Evolutionary conservation across 2,329 filamentous ascomycete species (phyloP).

Genomic region (Xylaria sp.): DNA sequence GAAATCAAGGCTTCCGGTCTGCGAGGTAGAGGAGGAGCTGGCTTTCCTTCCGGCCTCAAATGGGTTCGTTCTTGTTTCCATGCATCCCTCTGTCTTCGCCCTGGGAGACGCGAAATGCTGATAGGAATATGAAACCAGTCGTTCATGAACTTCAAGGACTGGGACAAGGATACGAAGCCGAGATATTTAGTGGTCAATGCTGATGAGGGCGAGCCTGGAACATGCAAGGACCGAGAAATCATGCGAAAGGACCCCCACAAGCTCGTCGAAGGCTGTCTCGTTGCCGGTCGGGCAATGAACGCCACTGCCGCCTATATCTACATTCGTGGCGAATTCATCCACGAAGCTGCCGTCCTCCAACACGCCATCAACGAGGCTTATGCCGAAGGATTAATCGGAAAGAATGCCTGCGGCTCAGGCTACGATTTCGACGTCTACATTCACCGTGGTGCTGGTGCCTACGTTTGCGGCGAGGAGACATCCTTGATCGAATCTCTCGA

Average conservation of each 20-base stretch:
- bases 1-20: conserved; percentile 98
- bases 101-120: not conserved
- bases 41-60: conserved; percentile 98
- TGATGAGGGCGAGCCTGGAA: conserved; percentile 98
- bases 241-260: conserved; percentile 99
- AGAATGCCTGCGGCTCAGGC: conserved; percentile 96
- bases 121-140: conserved; percentile 66
- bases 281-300: conserved; percentile 98
- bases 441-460: conserved; percentile 96
- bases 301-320: conserved; percentile 99
- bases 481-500: conserved; percentile 98
- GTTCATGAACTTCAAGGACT: conserved; percentile 99
- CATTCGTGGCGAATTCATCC: conserved; percentile 97
- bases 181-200: conserved; percentile 98
- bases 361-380: conserved; percentile 98
- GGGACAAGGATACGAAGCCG: conserved; percentile 97
- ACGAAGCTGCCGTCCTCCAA: conserved; percentile 94
- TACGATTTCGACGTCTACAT: conserved; percentile 98
- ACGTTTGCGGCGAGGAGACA: conserved; percentile 98
- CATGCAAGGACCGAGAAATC: conserved; percentile 99
- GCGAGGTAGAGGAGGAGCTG: conserved; percentile 94
- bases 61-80: conserved; percentile 71
- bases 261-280: conserved; percentile 95
- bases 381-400: conserved; percentile 91
- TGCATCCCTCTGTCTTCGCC: not conserved